Base-by-base conservation (phyloP, 2,329 filamentous ascomycete genomes). In the Diaporthe ampelina region DNA sequence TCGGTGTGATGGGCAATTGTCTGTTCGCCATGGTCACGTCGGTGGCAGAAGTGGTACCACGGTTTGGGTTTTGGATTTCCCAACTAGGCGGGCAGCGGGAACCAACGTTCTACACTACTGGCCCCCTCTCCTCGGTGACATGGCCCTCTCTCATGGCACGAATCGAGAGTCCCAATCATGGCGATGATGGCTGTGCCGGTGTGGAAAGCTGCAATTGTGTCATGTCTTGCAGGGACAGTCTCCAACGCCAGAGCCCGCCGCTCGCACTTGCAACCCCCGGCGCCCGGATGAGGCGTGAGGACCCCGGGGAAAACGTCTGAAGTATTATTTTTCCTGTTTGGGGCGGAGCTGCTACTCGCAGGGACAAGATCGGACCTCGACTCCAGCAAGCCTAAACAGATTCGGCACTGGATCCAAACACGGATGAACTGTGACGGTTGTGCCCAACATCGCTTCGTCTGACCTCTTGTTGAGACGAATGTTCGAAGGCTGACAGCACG, bases 391-490 rank as follows among this genome's bases (percentile, higher is more conserved):
- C n/a, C 61, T 67, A 52, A 52, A 52, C 43, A 15, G 45, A 67
- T 67, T 26, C 29, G 61, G 61, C 10, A 26, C 61, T 67, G 61
- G 43, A 37, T 50, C 29, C 61, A 67, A 37, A 67, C 61, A 37
- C 43, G 61, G 61, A 67, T 52, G 61, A 67, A 67, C 61, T 52
- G 61, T 52, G 43, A 67, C 29, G 43, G 43, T 67, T 45, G 26
- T 52, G 61, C 61, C 43, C 61, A 67, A 50, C 61, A 67, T 67
- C 61, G 29, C 61, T 37, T 67, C 43, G 29, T 67, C 61, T 67
- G 61, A 67, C 43, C 61, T 45, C 24, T 50, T 24, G 61, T 67
- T 67, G 61, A 67, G 61, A 50, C 45, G 45, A 52, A 40, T 67
- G 45, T 67, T 67, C 61, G 17, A 52, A 67, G 61, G 61, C 29